Evolutionary conservation across 148 eudicot species (phyloP).

Genomic region (Fagopyrum esculentum): DNA sequence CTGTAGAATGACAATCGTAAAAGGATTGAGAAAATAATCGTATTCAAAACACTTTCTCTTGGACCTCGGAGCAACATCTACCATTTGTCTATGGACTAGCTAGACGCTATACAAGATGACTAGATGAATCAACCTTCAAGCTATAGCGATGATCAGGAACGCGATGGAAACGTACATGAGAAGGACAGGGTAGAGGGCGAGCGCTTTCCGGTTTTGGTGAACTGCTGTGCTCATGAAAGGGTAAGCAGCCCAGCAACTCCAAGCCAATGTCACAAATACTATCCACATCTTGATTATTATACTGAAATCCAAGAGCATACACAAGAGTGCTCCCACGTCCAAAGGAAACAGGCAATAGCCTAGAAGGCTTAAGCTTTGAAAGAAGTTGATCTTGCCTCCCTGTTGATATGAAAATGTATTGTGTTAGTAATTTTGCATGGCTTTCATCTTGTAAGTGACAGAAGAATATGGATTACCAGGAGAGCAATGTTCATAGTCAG

Average conservation of each 20-base stretch:
- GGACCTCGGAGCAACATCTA: not conserved
- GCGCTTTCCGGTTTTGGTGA: not conserved
- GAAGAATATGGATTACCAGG: constrained; percentile 3
- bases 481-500: constrained; percentile 4
- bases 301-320: not conserved
- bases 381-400: constrained; percentile 6
- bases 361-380: constrained; percentile 3
- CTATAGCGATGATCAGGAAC: not conserved
- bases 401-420: not conserved
- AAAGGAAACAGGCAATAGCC: constrained; percentile 2
- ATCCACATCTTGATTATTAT: not conserved
- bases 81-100: not conserved
- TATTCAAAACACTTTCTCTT: not conserved
- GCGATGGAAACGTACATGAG: constrained; percentile 10
- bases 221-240: constrained; percentile 10
- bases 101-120: not conserved
- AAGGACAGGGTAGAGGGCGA: constrained; percentile 9
- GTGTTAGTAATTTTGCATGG: too few species aligned
- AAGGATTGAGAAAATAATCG: not conserved
- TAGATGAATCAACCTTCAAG: not conserved
- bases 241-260: constrained; percentile 12
- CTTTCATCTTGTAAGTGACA: not conserved
- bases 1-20: not conserved
- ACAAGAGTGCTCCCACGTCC: constrained; percentile 7
- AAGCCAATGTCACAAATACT: constrained; percentile 1